Evolutionary conservation across 2,329 filamentous ascomycete species (phyloP), one percentile per base, ranked within the genome.

Genomic region (Fusarium secorum): DNA sequence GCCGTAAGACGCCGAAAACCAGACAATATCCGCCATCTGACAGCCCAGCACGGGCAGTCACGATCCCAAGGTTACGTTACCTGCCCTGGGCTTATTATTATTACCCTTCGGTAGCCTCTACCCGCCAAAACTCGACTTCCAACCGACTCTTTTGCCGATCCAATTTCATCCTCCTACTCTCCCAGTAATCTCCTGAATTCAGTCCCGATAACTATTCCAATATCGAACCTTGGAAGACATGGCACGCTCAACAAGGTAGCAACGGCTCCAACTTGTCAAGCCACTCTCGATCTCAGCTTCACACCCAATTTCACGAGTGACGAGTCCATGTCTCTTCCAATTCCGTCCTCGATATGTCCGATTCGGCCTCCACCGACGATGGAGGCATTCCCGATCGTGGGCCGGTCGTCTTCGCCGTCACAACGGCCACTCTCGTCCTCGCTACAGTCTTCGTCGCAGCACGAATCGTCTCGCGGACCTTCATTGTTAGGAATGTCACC

Each of bases 361-460:
- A 73, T 65, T 73, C 73, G 68, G 64, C 73, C 56, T 71, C 74
- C 61, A 56, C 60, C 45, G 71, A 60, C 60, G 62, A 72, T 74
- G 74, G 74, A 65, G 74, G 75, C 53, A 73, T 84, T 51, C 82
- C 83, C 45, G 83, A 89, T 78, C 86, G 88, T 41, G 87, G 88
- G 26, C 86, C 86, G 60, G 82, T 85, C 39, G 91, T 93, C 56
- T 88, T 94, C 75, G 87, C 88, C 73, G 91, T 94, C 69, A 91
- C 91, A n/a, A 87, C 88, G 11, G 83, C 86, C 24, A 93, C 91
- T 55, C 86, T 95, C 68, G 86, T 86, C 26, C 79, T 95, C 56
- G 89, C 93, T 55, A 91, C 91, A 41, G 76, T 92, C 59, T 95
- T 97, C 78, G 93, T 97, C 73, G 85, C 85, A 44, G 86, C 93